Conservation (phyloP, 2,329 filamentous ascomycete species). For the Sclerotinia nivalis region DNA sequence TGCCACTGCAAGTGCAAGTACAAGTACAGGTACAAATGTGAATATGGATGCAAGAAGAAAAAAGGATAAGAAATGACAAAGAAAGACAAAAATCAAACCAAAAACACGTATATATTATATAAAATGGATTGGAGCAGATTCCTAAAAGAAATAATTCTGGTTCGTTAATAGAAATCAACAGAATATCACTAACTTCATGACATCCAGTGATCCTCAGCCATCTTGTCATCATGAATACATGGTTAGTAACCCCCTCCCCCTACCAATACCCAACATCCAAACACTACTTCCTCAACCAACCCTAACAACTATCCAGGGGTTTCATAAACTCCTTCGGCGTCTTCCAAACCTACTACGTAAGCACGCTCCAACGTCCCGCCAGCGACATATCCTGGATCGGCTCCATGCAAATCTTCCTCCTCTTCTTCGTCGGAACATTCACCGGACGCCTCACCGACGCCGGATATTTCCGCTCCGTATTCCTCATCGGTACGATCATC, state of each 20-base stretch:
- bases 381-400: conserved; percentile 50
- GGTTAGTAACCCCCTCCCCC: conserved; percentile 22
- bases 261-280: neutral
- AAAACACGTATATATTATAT: neutral
- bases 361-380: conserved; percentile 39
- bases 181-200: neutral
- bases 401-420: conserved; percentile 46
- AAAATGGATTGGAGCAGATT: neutral
- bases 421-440: conserved; percentile 47
- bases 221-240: conserved; percentile 40
- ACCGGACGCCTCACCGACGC: conserved; percentile 45
- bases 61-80: neutral
- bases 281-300: neutral
- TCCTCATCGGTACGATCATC: conserved; percentile 37
- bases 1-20: conserved; percentile 1
- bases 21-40: neutral
- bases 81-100: neutral
- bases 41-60: neutral
- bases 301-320: conserved; percentile 35
- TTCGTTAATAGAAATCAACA: neutral
- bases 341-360: conserved; percentile 49
- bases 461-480: conserved; percentile 43
- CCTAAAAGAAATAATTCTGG: too few relatives aligned
- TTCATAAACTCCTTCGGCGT: conserved; percentile 47
- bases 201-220: conserved; percentile 32